phyloP scores from a whole-genome alignment of 2,329 filamentous ascomycete species.

The Madurella fahalii region DNA sequence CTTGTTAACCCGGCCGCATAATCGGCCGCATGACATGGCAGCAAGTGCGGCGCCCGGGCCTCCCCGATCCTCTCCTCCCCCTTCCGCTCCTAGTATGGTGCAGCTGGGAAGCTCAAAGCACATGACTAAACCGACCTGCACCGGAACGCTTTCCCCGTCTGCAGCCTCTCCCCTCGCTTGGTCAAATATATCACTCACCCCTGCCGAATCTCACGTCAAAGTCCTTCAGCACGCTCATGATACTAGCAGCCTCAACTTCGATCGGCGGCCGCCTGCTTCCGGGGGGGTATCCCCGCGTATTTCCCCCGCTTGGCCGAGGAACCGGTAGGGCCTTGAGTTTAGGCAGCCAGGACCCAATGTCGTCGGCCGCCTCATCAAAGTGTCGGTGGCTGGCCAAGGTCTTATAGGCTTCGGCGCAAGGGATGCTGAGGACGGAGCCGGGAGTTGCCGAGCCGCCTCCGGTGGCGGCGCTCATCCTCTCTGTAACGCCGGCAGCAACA shows the following conservation, averaged over 20 bases:
- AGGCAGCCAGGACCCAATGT: slow-evolving; percentile 71
- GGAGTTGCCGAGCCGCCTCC: slow-evolving; percentile 8
- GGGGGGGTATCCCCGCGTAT: slow-evolving; percentile 24
- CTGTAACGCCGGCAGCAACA: neutral
- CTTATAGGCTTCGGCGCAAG: slow-evolving; percentile 74
- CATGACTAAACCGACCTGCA: slow-evolving; percentile 23
- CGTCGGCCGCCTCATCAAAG: slow-evolving; percentile 68
- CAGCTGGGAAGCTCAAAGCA: slow-evolving; percentile 4
- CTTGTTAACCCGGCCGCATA: slow-evolving; percentile 19
- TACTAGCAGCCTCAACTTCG: slow-evolving; percentile 77
- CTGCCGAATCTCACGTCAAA: slow-evolving; percentile 73
- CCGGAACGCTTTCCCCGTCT: slow-evolving; percentile 17
- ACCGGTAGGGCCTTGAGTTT: slow-evolving; percentile 60
- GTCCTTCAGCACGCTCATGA: slow-evolving; percentile 79
- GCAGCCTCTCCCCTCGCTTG: neutral
- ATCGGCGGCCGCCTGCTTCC: slow-evolving; percentile 49
- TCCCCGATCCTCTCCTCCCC: neutral
- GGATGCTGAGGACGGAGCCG: slow-evolving; percentile 54
- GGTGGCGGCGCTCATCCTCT: too few species aligned
- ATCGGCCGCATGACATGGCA: slow-evolving; percentile 22
- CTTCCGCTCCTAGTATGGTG: neutral
- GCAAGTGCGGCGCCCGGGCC: neutral
- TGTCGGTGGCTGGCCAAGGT: slow-evolving; percentile 72
- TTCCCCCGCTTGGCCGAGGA: slow-evolving; percentile 21
- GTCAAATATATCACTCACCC: slow-evolving; percentile 21